Evolutionary conservation across 1,284 basidiomycete genomes (phyloP).

Genomic region (Trichosporon faecale): DNA sequence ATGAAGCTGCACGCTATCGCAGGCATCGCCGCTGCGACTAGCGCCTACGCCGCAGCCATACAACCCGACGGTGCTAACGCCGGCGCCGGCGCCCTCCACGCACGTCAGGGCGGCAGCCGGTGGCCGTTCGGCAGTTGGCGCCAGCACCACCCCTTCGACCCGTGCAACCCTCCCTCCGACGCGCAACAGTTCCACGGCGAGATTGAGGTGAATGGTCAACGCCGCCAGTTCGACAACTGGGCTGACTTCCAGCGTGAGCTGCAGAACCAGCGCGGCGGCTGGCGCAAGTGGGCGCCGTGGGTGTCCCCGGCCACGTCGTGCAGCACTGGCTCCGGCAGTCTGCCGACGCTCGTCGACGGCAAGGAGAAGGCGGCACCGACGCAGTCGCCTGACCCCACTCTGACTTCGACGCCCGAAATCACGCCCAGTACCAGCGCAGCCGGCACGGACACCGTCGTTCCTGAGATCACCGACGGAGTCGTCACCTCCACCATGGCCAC

Average conservation of each 20-base stretch:
- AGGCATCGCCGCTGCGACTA: neutral
- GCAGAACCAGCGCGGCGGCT: neutral
- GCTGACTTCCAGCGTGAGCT: neutral
- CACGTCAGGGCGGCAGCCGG: neutral
- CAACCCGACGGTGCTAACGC: neutral
- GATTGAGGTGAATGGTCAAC: neutral
- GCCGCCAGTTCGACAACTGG: neutral
- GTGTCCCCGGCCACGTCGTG: neutral
- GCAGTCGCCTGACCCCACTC: neutral
- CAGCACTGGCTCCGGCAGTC: neutral
- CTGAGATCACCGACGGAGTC: neutral
- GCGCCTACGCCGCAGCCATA: neutral
- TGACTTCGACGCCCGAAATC: neutral
- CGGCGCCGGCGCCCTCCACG: neutral
- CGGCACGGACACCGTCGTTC: neutral
- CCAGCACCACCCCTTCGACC: neutral
- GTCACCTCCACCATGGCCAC: neutral
- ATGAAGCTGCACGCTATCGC: conserved; percentile 3
- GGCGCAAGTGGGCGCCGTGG: neutral
- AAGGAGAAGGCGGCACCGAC: neutral
- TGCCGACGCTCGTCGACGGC: neutral
- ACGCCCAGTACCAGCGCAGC: neutral
- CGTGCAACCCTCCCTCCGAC: neutral
- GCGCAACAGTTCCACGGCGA: neutral
- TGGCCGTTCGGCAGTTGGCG: neutral